Conservation (phyloP, 1,139 yeast species). For the Protomyces arabidopsidicola region DNA sequence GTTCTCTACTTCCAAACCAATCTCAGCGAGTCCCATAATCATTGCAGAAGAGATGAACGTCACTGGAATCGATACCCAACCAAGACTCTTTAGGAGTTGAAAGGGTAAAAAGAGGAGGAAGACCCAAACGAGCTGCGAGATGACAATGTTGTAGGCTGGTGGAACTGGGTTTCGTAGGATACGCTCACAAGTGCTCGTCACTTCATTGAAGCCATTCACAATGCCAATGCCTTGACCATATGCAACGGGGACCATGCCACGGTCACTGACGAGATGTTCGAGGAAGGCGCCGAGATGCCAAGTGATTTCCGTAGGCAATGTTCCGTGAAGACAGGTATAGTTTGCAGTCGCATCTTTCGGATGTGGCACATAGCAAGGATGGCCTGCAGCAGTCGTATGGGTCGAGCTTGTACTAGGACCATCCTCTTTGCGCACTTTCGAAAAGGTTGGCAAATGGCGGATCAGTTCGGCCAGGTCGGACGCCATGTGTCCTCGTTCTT, state of each 20-base stretch:
- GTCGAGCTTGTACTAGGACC: background rate
- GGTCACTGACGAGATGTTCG: background rate
- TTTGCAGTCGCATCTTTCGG: background rate
- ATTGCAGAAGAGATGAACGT: constrained; percentile 31
- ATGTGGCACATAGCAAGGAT: background rate
- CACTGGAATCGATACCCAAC: constrained; percentile 33
- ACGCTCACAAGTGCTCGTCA: constrained; percentile 24
- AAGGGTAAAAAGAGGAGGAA: constrained; percentile 31
- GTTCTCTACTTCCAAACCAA: constrained; percentile 32
- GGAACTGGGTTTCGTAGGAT: constrained; percentile 32
- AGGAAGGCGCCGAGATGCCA: background rate
- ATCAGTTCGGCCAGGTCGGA: constrained; percentile 30
- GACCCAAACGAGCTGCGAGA: constrained; percentile 33
- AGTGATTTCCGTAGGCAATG: constrained; percentile 30
- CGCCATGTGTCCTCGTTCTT: constrained; percentile 31
- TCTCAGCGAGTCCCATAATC: constrained; percentile 32
- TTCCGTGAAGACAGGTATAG: constrained; percentile 28
- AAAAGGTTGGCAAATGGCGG: constrained; percentile 30
- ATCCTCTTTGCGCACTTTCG: background rate
- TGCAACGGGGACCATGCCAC: background rate
- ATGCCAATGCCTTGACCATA: background rate
- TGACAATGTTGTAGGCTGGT: constrained; percentile 32
- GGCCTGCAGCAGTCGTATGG: background rate
- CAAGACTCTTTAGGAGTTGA: constrained; percentile 29
- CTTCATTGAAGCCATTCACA: background rate